phyloP scores from a whole-genome alignment of 1,139 yeast genomes.

The Yamadazyma atmosphaerica region DNA sequence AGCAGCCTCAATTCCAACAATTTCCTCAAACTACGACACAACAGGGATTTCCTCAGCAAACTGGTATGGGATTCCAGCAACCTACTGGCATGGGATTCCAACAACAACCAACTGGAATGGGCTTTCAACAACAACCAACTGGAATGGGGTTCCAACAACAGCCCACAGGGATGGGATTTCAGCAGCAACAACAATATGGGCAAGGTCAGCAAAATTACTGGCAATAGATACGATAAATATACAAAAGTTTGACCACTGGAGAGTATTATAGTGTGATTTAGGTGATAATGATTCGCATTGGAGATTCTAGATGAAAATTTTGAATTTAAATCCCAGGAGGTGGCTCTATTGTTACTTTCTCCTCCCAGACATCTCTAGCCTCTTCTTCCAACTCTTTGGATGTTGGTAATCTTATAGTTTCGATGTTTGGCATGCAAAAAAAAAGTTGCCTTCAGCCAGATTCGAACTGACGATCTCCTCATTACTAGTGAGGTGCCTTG shows the following conservation, averaged over 20 bases:
- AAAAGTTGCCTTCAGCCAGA: slow-evolving; percentile 4
- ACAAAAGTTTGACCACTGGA: slow-evolving; percentile 1
- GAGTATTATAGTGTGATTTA: not conserved
- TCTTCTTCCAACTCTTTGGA: too few species aligned
- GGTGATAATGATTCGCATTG: too few species aligned
- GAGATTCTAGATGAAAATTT: too few species aligned
- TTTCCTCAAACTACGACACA: slow-evolving; percentile 10
- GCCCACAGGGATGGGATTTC: slow-evolving; percentile 5
- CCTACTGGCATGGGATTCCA: slow-evolving; percentile 8
- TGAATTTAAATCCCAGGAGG: too few species aligned
- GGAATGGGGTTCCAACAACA: slow-evolving; percentile 2
- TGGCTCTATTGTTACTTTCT: too few species aligned
- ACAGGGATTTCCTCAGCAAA: slow-evolving; percentile 2
- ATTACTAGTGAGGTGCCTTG: slow-evolving; percentile 20
- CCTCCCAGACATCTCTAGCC: too few species aligned
- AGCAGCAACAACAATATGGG: slow-evolving; percentile 1
- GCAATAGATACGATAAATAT: slow-evolving; percentile 5
- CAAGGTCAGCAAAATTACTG: slow-evolving; percentile 7
- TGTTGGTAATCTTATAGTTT: too few species aligned
- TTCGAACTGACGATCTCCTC: slow-evolving; percentile 52
- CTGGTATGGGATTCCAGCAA: slow-evolving; percentile 14
- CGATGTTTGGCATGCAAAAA: too few species aligned
- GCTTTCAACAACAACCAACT: slow-evolving; percentile 14
- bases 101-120: slow-evolving; percentile 13
- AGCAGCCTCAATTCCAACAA: slow-evolving; percentile 9